phyloP scores from a whole-genome alignment of 2,329 filamentous ascomycete species.

The Botrytis aclada region DNA sequence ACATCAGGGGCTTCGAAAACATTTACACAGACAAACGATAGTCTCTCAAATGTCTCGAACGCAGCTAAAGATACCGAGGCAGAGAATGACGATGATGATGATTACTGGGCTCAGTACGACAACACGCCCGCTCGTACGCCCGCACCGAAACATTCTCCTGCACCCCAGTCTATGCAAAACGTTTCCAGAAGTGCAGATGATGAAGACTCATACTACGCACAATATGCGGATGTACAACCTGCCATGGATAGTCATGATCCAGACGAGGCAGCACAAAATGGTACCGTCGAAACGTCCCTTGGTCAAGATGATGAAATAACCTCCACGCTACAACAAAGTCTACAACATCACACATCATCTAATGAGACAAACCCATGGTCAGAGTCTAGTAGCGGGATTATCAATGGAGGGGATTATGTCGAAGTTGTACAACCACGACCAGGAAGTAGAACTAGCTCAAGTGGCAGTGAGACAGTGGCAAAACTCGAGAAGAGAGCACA shows the following conservation, averaged over 20 bases:
- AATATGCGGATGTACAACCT: slow-evolving; percentile 75
- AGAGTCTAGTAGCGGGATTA: slow-evolving; percentile 15
- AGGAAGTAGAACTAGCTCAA: slow-evolving; percentile 55
- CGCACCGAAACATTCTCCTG: slow-evolving; percentile 59
- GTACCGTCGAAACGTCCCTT: slow-evolving; percentile 45
- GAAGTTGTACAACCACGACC: slow-evolving; percentile 54
- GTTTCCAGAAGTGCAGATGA: slow-evolving; percentile 38
- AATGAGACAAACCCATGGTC: slow-evolving; percentile 8
- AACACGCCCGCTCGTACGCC: slow-evolving; percentile 65
- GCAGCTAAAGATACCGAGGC: not conserved
- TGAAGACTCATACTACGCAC: slow-evolving; percentile 72
- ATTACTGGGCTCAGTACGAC: slow-evolving; percentile 79
- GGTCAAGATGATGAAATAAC: slow-evolving; percentile 42
- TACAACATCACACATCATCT: slow-evolving; percentile 24
- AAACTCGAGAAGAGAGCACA: slow-evolving; percentile 50
- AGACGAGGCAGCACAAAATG: slow-evolving; percentile 56
- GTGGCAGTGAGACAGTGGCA: slow-evolving; percentile 57
- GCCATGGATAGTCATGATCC: slow-evolving; percentile 79
- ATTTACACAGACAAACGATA: not conserved
- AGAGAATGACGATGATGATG: slow-evolving; percentile 69
- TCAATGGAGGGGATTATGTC: slow-evolving; percentile 35
- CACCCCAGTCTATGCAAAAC: slow-evolving; percentile 42
- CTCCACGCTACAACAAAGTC: slow-evolving; percentile 32
- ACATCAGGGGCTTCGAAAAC: slow-evolving; percentile 30
- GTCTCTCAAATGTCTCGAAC: not conserved